These are phyloP conservation scores for Rhinocladiella similis DNA, from an alignment of 2,329 filamentous ascomycete genomes.

Conservation along the genomic window DNA sequence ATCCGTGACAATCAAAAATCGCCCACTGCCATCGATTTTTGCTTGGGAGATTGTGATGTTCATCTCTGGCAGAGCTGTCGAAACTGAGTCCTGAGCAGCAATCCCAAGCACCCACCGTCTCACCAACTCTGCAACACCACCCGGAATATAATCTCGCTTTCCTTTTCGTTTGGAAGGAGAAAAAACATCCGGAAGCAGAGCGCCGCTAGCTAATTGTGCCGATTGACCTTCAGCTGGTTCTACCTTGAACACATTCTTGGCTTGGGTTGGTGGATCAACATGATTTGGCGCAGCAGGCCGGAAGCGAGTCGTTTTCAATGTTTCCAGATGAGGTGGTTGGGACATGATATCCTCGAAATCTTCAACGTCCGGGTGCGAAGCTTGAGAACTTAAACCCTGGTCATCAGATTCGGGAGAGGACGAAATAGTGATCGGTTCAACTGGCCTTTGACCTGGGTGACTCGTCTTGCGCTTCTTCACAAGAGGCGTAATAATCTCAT, in stretches of 20 bases:
- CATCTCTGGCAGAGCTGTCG: neutral
- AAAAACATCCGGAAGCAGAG: constrained; percentile 26
- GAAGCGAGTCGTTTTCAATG: constrained; percentile 8
- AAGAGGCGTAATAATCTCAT: neutral
- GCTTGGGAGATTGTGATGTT: constrained; percentile 7
- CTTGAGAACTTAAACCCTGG: neutral
- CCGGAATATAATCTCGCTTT: constrained; percentile 24
- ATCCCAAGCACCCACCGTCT: constrained; percentile 25
- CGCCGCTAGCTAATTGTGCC: neutral
- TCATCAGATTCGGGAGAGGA: constrained; percentile 18
- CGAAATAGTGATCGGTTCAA: constrained; percentile 16
- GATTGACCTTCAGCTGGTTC: neutral
- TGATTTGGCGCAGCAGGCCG: neutral
- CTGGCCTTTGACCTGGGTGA: neutral
- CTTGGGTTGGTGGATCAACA: neutral
- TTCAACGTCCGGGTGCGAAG: constrained; percentile 6
- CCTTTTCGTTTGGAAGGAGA: constrained; percentile 27
- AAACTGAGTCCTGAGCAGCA: constrained; percentile 18
- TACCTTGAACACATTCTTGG: constrained; percentile 13
- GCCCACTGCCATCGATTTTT: constrained; percentile 16
- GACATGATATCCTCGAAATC: neutral
- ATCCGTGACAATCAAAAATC: constrained; percentile 14
- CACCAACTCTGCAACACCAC: constrained; percentile 23
- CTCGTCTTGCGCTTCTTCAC: constrained; percentile 21
- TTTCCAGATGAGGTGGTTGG: neutral